phyloP scores from a whole-genome alignment of 2,329 filamentous ascomycete genomes.

The Sporothrix sp. region DNA sequence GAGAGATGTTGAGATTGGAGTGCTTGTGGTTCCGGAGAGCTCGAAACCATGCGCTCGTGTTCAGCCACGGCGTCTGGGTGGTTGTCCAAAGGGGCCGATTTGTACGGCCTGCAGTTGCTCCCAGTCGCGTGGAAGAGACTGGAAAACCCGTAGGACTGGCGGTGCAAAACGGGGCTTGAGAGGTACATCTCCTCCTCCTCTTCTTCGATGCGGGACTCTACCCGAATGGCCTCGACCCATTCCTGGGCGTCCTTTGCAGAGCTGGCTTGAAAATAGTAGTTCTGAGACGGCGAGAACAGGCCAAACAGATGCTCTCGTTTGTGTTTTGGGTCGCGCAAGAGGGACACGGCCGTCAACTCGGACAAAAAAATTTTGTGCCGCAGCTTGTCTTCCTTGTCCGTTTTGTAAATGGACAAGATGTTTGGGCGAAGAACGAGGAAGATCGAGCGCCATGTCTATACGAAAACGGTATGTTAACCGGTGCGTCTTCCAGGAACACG shows the following conservation, averaged over 20 bases:
- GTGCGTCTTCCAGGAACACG: neutral
- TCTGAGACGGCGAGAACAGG: constrained; percentile 80
- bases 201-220: constrained; percentile 73
- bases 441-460: constrained; percentile 77
- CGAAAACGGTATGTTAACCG: neutral
- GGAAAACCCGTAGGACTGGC: constrained; percentile 32
- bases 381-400: constrained; percentile 79
- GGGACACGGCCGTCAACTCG: constrained; percentile 82
- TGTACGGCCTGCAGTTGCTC: constrained; percentile 11
- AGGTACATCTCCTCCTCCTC: constrained; percentile 78
- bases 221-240: constrained; percentile 77
- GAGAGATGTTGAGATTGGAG: constrained; percentile 43
- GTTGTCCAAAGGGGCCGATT: constrained; percentile 6
- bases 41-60: constrained; percentile 40
- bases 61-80: constrained; percentile 20
- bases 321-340: constrained; percentile 80
- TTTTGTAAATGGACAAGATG: constrained; percentile 85
- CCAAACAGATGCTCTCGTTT: constrained; percentile 83
- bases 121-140: constrained; percentile 7
- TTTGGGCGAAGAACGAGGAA: constrained; percentile 87
- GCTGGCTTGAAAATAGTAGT: constrained; percentile 78
- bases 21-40: constrained; percentile 51
- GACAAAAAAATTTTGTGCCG: constrained; percentile 79
- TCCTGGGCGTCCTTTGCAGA: constrained; percentile 66
- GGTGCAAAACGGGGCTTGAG: constrained; percentile 51